Evolutionary conservation across 2,329 filamentous ascomycete species (phyloP), one percentile per base, ranked within the genome.

Genomic region (Cladosporium sphaerospermum): DNA sequence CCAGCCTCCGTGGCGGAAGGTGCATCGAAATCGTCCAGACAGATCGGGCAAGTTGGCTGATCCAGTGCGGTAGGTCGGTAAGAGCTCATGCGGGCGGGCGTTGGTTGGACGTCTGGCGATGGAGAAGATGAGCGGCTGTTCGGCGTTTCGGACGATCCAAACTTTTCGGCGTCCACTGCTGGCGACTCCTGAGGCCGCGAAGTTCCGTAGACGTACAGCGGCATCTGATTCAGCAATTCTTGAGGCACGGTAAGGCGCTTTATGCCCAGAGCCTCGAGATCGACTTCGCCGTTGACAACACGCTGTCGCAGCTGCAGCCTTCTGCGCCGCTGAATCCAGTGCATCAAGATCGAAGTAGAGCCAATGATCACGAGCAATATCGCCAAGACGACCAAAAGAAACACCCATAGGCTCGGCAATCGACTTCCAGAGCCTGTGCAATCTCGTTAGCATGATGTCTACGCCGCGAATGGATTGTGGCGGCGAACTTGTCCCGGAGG

Each of bases 1-100:
- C 63, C 65, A 45, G 59, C 56, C 6, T 56, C 61, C 7, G 54
- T 39, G 41, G 31, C 54, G 3, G 51, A 28, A 32, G 52, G 45
- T 2, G 59, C 53, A 28, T 86, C 78, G 64, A 89, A 97, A 55
- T 88, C 82, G 52, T 89, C 87, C 1, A 95, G 78, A 65, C 93
- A 99, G 50, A 97, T 96, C n/a, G 88, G 83, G 66, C 93, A 97
- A 2, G 80, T 84, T 0, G 88, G 84, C 66, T 97, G 93, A 16
- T 84, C 82, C 60, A 88, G 63, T 58, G 36, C 55, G 53, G 55
- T 58, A 62, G 53, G 57, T 56, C 36, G 55, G 51, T 32, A 55
- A 18, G 49, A 54, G 44, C 64, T 60, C 41, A 62, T 33, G 37
- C 43, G 51, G 59, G 43, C 56, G 54, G 55, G 56, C 56, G 53